Evolutionary conservation across 176 grass and related monocot genomes (phyloP), one percentile per base, ranked within the genome.

Genomic region (Pontederia paniculata): DNA sequence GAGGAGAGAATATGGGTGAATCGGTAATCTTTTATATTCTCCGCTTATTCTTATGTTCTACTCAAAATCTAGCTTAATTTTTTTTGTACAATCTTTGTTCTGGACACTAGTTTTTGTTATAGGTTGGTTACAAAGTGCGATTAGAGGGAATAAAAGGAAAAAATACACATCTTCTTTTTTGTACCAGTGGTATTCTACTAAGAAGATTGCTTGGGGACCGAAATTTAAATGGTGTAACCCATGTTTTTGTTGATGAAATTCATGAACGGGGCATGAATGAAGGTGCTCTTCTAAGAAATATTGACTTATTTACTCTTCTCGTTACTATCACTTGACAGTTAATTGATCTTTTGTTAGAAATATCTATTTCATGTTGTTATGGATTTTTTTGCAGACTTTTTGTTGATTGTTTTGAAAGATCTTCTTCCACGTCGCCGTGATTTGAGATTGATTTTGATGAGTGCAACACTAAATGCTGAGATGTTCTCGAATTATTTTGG

Each of bases 191-290:
- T 23, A 97, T 97, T 76, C 79, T 97, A 68, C 69, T 97, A 41
- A 87, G 91, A 73, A 79, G 86, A 67, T 87, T 97, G 70, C 80
- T 97, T 47, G 78, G 82, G 57, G 91, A 97, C 65, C 80, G 74
- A 58, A 96, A 90, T 55, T 80, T 89, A 76, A 89, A 81, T 81
- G 86, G 86, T 21, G 73, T 90, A 65, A 89, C 86, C 78, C 91
- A 97, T 81, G 86, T 97, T 79, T 97, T 90, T 83, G 91, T 97
- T 78, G 82, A 97, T 79, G 91, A 97, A 76, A 90, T 97, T 87
- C 91, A 97, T 77, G 91, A 97, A 89, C 86, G 91, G 76, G 91
- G 91, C 77, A 96, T 96, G 91, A 96, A 96, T 58, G 91, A 97
- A 90, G 91, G 91, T 97, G 43, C 41, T 37, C 5, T 37, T 37